phyloP scores from a whole-genome alignment of 345 rosid genomes.

The Sonneratia alba region DNA sequence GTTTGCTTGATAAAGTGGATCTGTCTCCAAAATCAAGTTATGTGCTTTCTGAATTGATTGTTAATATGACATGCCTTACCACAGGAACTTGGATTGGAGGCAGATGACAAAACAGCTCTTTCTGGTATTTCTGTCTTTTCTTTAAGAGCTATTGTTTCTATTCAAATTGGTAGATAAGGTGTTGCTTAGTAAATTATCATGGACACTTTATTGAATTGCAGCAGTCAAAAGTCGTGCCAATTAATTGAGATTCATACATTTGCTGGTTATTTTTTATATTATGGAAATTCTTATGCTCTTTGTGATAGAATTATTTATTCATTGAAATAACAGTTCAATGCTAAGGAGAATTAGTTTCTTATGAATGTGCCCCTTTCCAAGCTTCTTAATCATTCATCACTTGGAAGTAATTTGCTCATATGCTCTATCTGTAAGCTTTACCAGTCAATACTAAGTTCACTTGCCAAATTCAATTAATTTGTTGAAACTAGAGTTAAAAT shows the following conservation, averaged over 20 bases:
- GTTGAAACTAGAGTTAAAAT: background rate
- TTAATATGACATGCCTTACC: conserved; percentile 14
- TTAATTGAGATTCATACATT: background rate
- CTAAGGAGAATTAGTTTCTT: background rate
- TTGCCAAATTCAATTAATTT: background rate
- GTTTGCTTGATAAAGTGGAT: background rate
- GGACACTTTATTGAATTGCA: too few relatives aligned
- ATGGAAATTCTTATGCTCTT: background rate
- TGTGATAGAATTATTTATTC: background rate
- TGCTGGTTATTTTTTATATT: background rate
- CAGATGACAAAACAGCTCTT: conserved; percentile 98
- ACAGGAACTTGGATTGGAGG: conserved; percentile 97
- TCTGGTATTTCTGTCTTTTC: conserved; percentile 47
- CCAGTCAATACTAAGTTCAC: background rate
- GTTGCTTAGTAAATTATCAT: background rate
- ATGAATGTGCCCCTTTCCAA: background rate
- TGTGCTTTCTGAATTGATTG: conserved; percentile 1
- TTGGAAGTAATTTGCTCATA: background rate
- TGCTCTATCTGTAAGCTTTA: too few relatives aligned
- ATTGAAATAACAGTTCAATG: background rate
- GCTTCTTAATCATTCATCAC: background rate
- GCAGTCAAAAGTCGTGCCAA: background rate
- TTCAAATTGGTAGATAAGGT: background rate
- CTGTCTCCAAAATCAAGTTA: background rate
- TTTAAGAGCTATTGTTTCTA: background rate